Evolutionary conservation across 2,329 filamentous ascomycete genomes (phyloP).

Genomic region (Pochonia chlamydosporia): DNA sequence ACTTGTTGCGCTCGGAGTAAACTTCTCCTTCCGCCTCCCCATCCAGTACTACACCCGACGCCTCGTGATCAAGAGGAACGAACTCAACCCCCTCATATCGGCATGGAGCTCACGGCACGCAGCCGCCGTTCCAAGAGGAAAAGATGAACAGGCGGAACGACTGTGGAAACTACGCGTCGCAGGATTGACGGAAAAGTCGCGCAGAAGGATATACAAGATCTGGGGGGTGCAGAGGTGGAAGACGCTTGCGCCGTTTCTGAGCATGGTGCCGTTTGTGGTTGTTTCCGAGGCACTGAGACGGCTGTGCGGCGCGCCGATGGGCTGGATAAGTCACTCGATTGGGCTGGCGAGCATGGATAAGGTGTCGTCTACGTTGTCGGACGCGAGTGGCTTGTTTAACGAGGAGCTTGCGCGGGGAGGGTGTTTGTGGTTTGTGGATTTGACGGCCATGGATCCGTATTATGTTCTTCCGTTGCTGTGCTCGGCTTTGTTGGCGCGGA

Average conservation of each 20-base stretch:
- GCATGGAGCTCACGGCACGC: constrained; percentile 26
- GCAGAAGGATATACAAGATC: constrained; percentile 26
- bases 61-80: constrained; percentile 22
- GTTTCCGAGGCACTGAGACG: constrained; percentile 45
- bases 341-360: constrained; percentile 19
- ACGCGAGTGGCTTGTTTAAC: constrained; percentile 23
- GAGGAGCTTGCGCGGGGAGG: constrained; percentile 42
- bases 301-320: constrained; percentile 30
- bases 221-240: constrained; percentile 45
- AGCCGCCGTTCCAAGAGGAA: constrained; percentile 4
- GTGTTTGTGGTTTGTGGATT: constrained; percentile 50
- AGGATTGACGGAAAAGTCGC: constrained; percentile 21
- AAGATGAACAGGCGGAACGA: constrained; percentile 11
- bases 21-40: constrained; percentile 40
- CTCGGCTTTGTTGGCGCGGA: constrained; percentile 21
- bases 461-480: constrained; percentile 38
- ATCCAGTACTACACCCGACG: constrained; percentile 34
- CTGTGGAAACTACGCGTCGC: constrained; percentile 18
- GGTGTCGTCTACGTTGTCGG: constrained; percentile 17
- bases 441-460: constrained; percentile 46
- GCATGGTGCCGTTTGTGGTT: constrained; percentile 43
- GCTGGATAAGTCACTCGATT: constrained; percentile 24
- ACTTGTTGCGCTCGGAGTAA: constrained; percentile 41
- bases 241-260: constrained; percentile 30
- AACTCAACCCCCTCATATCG: constrained; percentile 23